Evolutionary conservation across 2,329 filamentous ascomycete genomes (phyloP).

Genomic region (Arthrobotrys sinensis): DNA sequence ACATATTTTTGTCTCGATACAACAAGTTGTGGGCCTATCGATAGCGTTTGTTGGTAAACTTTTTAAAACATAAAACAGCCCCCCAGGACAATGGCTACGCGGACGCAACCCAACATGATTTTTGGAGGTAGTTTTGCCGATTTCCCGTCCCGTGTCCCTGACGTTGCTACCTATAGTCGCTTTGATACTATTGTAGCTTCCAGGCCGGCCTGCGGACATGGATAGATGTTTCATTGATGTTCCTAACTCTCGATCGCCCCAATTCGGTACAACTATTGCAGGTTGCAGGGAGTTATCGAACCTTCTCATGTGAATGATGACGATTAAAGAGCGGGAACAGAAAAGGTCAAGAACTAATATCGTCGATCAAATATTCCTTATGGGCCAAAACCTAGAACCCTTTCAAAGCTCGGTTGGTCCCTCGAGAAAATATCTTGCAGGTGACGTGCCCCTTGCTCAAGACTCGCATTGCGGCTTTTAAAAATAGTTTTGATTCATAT

Average conservation of each 20-base stretch:
- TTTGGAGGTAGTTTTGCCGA: not conserved
- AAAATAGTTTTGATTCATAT: conserved; percentile 11
- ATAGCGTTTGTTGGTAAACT: not conserved
- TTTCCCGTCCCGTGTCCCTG: conserved; percentile 33
- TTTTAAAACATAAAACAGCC: conserved; percentile 13
- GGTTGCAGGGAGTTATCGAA: too few species aligned
- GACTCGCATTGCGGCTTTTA: not conserved
- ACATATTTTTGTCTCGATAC: conserved; percentile 8
- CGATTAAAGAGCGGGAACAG: too few species aligned
- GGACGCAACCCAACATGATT: not conserved
- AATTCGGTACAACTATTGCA: not conserved
- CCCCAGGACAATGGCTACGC: not conserved
- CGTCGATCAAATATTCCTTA: too few species aligned
- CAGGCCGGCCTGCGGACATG: not conserved
- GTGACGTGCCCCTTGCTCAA: not conserved
- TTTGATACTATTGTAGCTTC: not conserved
- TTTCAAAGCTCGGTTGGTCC: too few species aligned
- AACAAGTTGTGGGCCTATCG: conserved; percentile 5
- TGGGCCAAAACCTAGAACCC: too few species aligned
- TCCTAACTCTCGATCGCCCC: not conserved
- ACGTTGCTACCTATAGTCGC: conserved; percentile 5
- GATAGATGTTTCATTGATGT: conserved; percentile 17
- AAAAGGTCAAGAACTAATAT: too few species aligned
- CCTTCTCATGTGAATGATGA: too few species aligned
- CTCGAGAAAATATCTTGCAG: not conserved